Evolutionary conservation across 2,329 filamentous ascomycete species (phyloP), one percentile per base, ranked within the genome.

Genomic region (Cryphonectria parasitica): DNA sequence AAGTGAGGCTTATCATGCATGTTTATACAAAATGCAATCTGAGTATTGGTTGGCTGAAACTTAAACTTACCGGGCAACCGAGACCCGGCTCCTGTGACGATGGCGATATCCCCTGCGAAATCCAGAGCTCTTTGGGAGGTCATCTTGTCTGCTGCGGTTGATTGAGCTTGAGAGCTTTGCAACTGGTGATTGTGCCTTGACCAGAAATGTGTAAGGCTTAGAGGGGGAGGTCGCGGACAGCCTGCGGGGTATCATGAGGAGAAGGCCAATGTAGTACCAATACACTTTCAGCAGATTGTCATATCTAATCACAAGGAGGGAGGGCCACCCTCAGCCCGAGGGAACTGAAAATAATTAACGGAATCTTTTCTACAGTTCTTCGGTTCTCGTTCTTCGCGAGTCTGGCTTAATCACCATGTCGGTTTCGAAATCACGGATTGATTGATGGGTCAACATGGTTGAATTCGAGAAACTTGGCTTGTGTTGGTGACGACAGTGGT

Each of bases 41-140:
- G 36, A 2, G 8, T 10, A 11, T 2, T 39, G 36, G 8, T 11
- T 10, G 36, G 13, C 45, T n/a, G 25, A 4, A 17, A 25, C 74
- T 64, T 58, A 4, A 17, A 25, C 74, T 64, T 58, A 77, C 77
- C 72, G 28, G 74, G 45, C 77, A 77, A 76, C 1, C 76, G 75
- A 0, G 74, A 78, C 8, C 78, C 77, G 1, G 78, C 78, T 0
- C 79, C 79, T 0, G 78, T 78, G 3, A 80, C 77, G 34, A 80
- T 76, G 41, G 78, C 78, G 7, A 80, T 77, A 17, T 79, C 76
- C 0, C 78, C 76, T 0, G 71, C 66, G 65, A 79, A 76, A 65
- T 78, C 74, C 19, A 79, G 73, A 22, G 56, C 31, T 39, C 34
- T 36, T n/a, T 3, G 19, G 56, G 15, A 13, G 4, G 6, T 4